Conservation (phyloP, 352 stramenopile species). For the Pythium phragmiticola region DNA sequence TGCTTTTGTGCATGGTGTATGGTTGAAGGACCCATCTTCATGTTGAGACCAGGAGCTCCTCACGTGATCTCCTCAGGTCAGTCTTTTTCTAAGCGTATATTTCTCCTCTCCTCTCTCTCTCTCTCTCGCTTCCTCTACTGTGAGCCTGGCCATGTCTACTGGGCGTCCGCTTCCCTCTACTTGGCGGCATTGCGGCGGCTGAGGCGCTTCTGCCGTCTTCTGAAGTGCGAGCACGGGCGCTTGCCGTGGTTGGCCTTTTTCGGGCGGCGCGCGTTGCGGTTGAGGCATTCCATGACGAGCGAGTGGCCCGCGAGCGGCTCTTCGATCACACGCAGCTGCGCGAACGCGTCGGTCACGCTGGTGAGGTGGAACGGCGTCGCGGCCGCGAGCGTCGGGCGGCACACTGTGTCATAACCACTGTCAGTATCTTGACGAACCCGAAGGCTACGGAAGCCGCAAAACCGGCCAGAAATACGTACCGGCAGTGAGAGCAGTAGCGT, state of each 20-base stretch:
- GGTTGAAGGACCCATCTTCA: too few relatives aligned
- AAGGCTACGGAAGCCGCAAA: slow-evolving; percentile 1
- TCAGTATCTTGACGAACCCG: background rate
- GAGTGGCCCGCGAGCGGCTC: slow-evolving; percentile 37
- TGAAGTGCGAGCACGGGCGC: slow-evolving; percentile 78
- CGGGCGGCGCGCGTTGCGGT: slow-evolving; percentile 76
- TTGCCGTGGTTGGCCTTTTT: slow-evolving; percentile 91
- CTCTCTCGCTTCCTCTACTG: background rate
- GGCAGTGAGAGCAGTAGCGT: slow-evolving; percentile 12
- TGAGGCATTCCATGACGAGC: slow-evolving; percentile 74
- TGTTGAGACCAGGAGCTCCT: background rate
- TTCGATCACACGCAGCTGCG: slow-evolving; percentile 49
- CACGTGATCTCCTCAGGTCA: background rate
- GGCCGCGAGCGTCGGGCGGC: slow-evolving; percentile 12
- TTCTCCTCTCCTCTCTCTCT: slow-evolving; percentile 5
- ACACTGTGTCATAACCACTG: slow-evolving; percentile 8
- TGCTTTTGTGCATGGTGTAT: slow-evolving; percentile 16
- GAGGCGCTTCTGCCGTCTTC: slow-evolving; percentile 77
- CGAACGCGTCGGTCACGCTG: slow-evolving; percentile 31
- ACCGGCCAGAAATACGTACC: slow-evolving; percentile 9
- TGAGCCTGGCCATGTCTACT: slow-evolving; percentile 1
- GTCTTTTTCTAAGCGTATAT: background rate
- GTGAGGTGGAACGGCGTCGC: slow-evolving; percentile 18
- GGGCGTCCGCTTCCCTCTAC: slow-evolving; percentile 20
- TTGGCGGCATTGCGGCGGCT: slow-evolving; percentile 43